phyloP scores from a whole-genome alignment of 1,139 yeast genomes.

The Pichia sp. region DNA sequence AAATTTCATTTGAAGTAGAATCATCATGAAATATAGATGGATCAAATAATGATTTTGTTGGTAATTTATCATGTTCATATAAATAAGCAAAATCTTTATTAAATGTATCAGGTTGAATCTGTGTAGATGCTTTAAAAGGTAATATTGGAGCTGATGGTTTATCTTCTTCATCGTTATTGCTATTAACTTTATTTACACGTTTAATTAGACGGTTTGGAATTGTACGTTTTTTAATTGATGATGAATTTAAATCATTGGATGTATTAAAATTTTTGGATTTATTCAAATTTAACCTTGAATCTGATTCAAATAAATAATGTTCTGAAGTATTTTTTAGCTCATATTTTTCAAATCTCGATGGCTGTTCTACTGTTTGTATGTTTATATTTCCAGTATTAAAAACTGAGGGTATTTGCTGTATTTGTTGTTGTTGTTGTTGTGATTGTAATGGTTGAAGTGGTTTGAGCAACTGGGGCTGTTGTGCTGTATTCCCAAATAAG shows the following conservation, averaged over 20 bases:
- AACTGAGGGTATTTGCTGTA: slow-evolving; percentile 6
- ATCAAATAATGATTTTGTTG: slow-evolving; percentile 53
- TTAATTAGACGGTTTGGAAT: slow-evolving; percentile 48
- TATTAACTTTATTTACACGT: slow-evolving; percentile 30
- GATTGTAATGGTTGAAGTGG: slow-evolving; percentile 9
- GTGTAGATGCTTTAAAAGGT: slow-evolving; percentile 24
- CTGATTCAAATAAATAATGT: slow-evolving; percentile 1
- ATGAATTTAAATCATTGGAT: slow-evolving; percentile 22
- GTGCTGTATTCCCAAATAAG: slow-evolving; percentile 1
- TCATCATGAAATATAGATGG: slow-evolving; percentile 38
- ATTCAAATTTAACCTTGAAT: too few species aligned
- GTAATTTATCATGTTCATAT: slow-evolving; percentile 45
- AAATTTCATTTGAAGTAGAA: slow-evolving; percentile 25
- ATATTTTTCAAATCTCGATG: slow-evolving; percentile 21
- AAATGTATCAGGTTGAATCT: slow-evolving; percentile 18
- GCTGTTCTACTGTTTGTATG: slow-evolving; percentile 8
- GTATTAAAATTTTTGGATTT: too few species aligned
- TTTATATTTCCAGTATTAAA: neutral
- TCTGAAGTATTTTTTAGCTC: slow-evolving; percentile 10
- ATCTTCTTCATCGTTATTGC: slow-evolving; percentile 12
- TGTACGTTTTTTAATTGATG: slow-evolving; percentile 35
- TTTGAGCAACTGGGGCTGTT: neutral
- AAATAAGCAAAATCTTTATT: slow-evolving; percentile 24
- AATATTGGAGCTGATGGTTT: slow-evolving; percentile 21
- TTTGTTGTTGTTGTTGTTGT: slow-evolving; percentile 4